These are phyloP conservation scores for Tremella mesenterica DNA, from an alignment of 768 basidiomycete genomes.

Conservation along the genomic window DNA sequence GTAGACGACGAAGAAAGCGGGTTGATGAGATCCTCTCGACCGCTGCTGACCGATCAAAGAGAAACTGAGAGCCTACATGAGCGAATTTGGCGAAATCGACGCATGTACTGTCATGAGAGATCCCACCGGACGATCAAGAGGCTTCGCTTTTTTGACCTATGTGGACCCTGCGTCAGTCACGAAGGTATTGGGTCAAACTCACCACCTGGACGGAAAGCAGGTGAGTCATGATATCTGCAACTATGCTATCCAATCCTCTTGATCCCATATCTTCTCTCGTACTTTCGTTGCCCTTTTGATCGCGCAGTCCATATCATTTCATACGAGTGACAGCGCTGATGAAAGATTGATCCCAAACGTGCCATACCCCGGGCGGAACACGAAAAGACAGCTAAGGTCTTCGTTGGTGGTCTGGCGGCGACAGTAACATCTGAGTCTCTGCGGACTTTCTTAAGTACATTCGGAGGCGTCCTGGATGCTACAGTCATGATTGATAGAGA, in stretches of 20 bases:
- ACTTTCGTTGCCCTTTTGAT: background rate
- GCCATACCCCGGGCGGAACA: slow-evolving; percentile 96
- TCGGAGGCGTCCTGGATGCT: slow-evolving; percentile 90
- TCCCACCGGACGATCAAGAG: slow-evolving; percentile 82
- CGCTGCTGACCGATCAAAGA: too few species aligned
- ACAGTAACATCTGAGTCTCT: slow-evolving; percentile 89
- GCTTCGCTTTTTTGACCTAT: slow-evolving; percentile 97
- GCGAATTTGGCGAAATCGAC: slow-evolving; percentile 93
- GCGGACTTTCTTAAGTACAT: slow-evolving; percentile 86
- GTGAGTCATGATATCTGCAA: slow-evolving; percentile 52
- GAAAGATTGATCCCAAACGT: slow-evolving; percentile 99
- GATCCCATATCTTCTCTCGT: background rate
- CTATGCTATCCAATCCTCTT: background rate
- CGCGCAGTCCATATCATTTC: slow-evolving; percentile 11
- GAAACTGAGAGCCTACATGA: slow-evolving; percentile 62
- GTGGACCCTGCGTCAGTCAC: slow-evolving; percentile 86
- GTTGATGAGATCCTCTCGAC: slow-evolving; percentile 28
- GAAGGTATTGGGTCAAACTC: slow-evolving; percentile 89
- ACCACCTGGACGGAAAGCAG: slow-evolving; percentile 92
- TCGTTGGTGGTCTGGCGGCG: slow-evolving; percentile 87
- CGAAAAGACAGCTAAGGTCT: slow-evolving; percentile 71
- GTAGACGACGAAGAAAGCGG: background rate
- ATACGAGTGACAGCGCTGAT: too few species aligned
- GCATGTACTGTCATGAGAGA: slow-evolving; percentile 99
- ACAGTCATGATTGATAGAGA: slow-evolving; percentile 87